A percentile compares a stretch with the other conserved stretches of the same genome.
phyloP scores from a whole-genome alignment of 371 early-diverging fungal genomes.

The Mucor circinelloides region DNA sequence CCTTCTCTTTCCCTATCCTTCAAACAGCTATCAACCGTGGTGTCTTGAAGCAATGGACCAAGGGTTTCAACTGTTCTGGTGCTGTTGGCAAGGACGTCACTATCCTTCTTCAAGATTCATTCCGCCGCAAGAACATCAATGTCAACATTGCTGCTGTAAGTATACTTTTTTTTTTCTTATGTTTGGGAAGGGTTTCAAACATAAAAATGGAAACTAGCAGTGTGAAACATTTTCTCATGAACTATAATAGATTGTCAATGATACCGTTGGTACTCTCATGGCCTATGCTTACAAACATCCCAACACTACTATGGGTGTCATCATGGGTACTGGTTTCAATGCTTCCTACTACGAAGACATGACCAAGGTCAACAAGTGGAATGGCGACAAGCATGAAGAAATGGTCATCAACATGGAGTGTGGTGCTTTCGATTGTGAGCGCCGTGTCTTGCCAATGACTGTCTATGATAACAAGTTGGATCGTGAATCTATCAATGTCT shows the following conservation, averaged over 20 bases:
- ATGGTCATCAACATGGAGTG: conserved; percentile 72
- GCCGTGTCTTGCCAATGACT: conserved; percentile 66
- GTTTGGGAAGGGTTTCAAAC: neutral
- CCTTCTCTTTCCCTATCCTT: conserved; percentile 91
- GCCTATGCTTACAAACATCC: conserved; percentile 85
- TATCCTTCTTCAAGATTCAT: conserved; percentile 82
- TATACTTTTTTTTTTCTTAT: neutral
- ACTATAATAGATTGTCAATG: conserved; percentile 78
- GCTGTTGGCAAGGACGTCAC: conserved; percentile 80
- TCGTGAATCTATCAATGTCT: conserved; percentile 61
- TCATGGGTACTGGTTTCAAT: conserved; percentile 97
- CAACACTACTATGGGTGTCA: conserved; percentile 86
- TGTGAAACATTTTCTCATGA: conserved; percentile 1
- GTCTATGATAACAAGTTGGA: conserved; percentile 70
- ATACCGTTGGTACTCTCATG: conserved; percentile 94
- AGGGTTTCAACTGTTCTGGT: conserved; percentile 83
- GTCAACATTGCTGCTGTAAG: conserved; percentile 78
- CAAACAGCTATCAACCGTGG: conserved; percentile 83
- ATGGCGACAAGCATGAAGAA: conserved; percentile 26
- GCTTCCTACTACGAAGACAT: conserved; percentile 85
- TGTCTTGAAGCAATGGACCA: conserved; percentile 90
- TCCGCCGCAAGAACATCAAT: conserved; percentile 73
- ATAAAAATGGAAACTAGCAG: neutral
- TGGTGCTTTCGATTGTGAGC: conserved; percentile 74
- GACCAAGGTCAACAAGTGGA: conserved; percentile 70